Base-by-base conservation (phyloP, 2,329 filamentous ascomycete species). In the Fusarium burgessii region DNA sequence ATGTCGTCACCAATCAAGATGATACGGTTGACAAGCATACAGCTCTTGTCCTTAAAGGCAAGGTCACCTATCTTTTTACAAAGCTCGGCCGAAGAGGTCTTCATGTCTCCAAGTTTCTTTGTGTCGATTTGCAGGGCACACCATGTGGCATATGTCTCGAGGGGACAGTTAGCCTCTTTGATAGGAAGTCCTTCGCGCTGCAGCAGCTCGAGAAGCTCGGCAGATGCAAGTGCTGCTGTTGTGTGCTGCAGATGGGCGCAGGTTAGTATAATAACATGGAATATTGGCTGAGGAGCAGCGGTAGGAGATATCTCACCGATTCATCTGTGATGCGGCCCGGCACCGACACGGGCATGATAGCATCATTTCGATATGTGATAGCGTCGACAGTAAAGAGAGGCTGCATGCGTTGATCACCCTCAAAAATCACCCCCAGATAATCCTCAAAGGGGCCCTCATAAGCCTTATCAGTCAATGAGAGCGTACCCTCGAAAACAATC, bases 381-480 rank as follows among this genome's bases (percentile, higher is more conserved):
- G 56, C 47, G 15, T 59, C 25, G 1, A 59, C 56, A 5, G 56
- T 59, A 14, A 59, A 59, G 11, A 59, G 18, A 5, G 56, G 56
- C 10, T 59, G 56, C 14, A 55, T 23, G 3, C 56, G 29, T 17
- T 6, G 50, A 32, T 59, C 47, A 1, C 47, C 56, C 8, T 59
- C 47, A 6, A 59, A 59, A 10, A 55, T 40, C 6, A 59, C 20
- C 6, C 47, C 47, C 11, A 55, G 33, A 25, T 59, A 59, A 32
- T 59, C 56, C 18, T 59, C 47, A 59, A 59, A 59, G 14, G 56
- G 47, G 3, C 56, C 56, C n/a, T 59, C 47, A 27, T 41, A 33
- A 35, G 56, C 56, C 18, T 59, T 59, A 1, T 59, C 56, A 20
- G 18, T 59, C 6, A 59, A 13, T 15, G 56, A 59, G 20, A 59